Evolutionary conservation across 495 filamentous ascomycete species (phyloP).

Genomic region (Hypoxylon lenormandii): DNA sequence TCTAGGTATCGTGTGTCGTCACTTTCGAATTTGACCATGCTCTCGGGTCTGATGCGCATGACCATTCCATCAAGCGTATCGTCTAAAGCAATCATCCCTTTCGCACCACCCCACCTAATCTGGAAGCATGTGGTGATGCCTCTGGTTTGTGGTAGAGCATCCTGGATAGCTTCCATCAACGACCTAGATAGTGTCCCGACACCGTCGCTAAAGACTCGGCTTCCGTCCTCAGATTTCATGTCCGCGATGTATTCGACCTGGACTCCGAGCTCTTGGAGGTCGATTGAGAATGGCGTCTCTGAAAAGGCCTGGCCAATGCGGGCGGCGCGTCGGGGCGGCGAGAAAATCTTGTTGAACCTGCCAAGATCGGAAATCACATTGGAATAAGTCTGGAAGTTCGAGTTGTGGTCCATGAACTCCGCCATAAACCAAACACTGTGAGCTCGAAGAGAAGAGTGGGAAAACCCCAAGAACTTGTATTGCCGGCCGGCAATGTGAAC

Average conservation of each 20-base stretch:
- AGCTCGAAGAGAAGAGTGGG: conserved; percentile 74
- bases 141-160: conserved; percentile 56
- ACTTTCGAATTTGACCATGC: conserved; percentile 84
- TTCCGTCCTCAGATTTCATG: conserved; percentile 49
- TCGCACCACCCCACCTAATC: conserved; percentile 76
- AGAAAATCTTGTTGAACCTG: conserved; percentile 71
- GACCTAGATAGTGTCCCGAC: conserved; percentile 75
- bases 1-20: conserved; percentile 68
- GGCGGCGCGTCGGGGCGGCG: conserved; percentile 80
- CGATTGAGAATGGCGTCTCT: conserved; percentile 72
- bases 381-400: conserved; percentile 55
- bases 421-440: conserved; percentile 81
- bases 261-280: conserved; percentile 53
- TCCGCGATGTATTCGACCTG: conserved; percentile 57
- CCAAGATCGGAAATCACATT: conserved; percentile 72
- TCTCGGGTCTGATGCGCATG: conserved; percentile 68
- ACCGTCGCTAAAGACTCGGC: conserved; percentile 80
- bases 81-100: conserved; percentile 80
- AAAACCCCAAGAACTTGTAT: conserved; percentile 82
- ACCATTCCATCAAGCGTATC: conserved; percentile 62
- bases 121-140: conserved; percentile 73
- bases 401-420: conserved; percentile 66
- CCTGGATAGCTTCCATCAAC: conserved; percentile 66
- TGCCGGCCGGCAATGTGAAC: conserved; percentile 72
- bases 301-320: conserved; percentile 87